Conservation (phyloP, 2,329 filamentous ascomycete species). For the Alternaria gansuensis region DNA sequence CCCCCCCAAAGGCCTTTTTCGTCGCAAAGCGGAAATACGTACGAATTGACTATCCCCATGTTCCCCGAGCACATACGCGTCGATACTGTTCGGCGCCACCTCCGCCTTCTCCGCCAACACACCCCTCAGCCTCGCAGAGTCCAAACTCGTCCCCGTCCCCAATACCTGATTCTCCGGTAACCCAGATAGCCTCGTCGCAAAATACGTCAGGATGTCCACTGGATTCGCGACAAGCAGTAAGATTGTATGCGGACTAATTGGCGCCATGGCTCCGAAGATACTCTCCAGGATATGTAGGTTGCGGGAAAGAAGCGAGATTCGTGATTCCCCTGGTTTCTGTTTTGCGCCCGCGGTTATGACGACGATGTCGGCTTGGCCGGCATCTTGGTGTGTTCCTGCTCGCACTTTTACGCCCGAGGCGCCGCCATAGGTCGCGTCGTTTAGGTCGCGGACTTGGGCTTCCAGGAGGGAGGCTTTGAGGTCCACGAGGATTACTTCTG, state of each 20-base stretch:
- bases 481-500: slow-evolving; percentile 65
- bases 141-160: slow-evolving; percentile 64
- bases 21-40: slow-evolving; percentile 13
- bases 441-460: slow-evolving; percentile 63
- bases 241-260: slow-evolving; percentile 59
- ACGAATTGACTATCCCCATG: slow-evolving; percentile 61
- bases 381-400: slow-evolving; percentile 58
- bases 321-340: slow-evolving; percentile 58
- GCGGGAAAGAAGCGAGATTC: slow-evolving; percentile 58
- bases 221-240: slow-evolving; percentile 64
- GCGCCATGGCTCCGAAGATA: slow-evolving; percentile 60
- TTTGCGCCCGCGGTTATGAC: slow-evolving; percentile 66
- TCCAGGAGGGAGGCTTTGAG: slow-evolving; percentile 58
- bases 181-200: slow-evolving; percentile 59
- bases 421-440: slow-evolving; percentile 60
- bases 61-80: slow-evolving; percentile 60
- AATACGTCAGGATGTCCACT: slow-evolving; percentile 63
- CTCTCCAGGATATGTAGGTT: slow-evolving; percentile 60
- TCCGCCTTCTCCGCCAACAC: slow-evolving; percentile 54
- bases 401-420: slow-evolving; percentile 57
- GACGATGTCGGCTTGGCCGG: slow-evolving; percentile 63
- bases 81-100: slow-evolving; percentile 52
- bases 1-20: background rate
- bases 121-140: slow-evolving; percentile 61
- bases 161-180: slow-evolving; percentile 61